A percentile compares a stretch with the other conserved stretches of the same genome.
Conservation (phyloP, 2,329 filamentous ascomycete species). For the Juglanconis sp. region DNA sequence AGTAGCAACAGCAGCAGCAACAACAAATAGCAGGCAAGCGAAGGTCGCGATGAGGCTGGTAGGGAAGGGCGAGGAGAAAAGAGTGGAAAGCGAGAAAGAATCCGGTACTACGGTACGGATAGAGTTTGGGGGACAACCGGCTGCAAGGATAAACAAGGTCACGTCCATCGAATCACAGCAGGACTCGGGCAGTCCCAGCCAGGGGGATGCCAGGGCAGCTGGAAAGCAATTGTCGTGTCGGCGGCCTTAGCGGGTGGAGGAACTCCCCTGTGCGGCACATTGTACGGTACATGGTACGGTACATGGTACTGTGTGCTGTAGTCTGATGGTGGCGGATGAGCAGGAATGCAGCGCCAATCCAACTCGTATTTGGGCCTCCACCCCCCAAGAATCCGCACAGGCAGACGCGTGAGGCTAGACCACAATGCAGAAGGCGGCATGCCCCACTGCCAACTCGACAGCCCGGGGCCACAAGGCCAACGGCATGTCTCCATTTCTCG, state of each 20-base stretch:
- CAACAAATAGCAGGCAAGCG: conserved; percentile 6
- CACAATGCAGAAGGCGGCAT: neutral
- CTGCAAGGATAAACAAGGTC: conserved; percentile 12
- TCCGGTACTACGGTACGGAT: neutral
- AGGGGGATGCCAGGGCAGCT: neutral
- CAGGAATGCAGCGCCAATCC: neutral
- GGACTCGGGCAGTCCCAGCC: neutral
- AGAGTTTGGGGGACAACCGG: conserved; percentile 12
- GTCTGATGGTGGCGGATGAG: neutral
- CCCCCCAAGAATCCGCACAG: too few species aligned
- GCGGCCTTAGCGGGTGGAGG: too few species aligned
- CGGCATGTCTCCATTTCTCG: conserved; percentile 18
- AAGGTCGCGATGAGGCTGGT: conserved; percentile 4
- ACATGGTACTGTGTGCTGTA: neutral
- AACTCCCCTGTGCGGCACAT: too few species aligned
- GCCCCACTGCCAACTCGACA: conserved; percentile 1
- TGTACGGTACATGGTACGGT: too few species aligned
- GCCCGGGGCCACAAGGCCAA: neutral
- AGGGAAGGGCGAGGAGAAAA: neutral
- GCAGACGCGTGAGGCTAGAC: neutral
- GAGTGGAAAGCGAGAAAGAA: neutral
- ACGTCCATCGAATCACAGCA: conserved; percentile 12
- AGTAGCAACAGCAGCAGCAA: conserved; percentile 1
- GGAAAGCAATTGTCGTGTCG: too few species aligned
- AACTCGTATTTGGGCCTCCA: neutral